Conservation (phyloP, 2,329 filamentous ascomycete genomes). For the Ceratocystis huliohia region DNA sequence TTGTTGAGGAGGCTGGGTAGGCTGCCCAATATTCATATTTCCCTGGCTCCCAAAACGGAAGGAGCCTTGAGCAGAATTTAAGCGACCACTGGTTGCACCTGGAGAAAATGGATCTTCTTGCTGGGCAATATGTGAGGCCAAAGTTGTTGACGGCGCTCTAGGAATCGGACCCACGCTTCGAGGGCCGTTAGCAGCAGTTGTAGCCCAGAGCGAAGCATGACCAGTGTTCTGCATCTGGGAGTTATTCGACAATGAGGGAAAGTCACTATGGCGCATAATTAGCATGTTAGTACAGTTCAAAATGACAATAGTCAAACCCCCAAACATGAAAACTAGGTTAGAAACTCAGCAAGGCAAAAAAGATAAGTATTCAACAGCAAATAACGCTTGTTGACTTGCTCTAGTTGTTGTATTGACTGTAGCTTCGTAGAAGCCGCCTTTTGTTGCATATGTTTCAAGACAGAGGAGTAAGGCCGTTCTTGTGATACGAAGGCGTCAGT, state of each 20-base stretch:
- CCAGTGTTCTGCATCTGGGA: conserved; percentile 39
- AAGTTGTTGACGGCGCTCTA: conserved; percentile 39
- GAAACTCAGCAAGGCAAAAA: background rate
- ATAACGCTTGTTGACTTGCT: conserved; percentile 11
- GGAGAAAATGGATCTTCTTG: conserved; percentile 41
- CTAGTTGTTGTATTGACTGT: background rate
- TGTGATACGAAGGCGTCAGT: background rate
- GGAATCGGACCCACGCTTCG: conserved; percentile 38
- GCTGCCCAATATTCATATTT: conserved; percentile 10
- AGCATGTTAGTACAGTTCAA: background rate
- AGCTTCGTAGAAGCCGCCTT: background rate
- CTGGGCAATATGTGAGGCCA: conserved; percentile 38
- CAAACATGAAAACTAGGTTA: background rate
- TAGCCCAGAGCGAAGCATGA: conserved; percentile 43
- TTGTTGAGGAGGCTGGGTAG: conserved; percentile 30
- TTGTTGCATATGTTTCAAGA: background rate
- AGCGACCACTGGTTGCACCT: conserved; percentile 31
- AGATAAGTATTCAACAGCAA: background rate
- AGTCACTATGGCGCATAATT: conserved; percentile 38
- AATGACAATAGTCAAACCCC: background rate
- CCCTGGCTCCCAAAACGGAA: conserved; percentile 44
- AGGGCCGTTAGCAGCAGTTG: conserved; percentile 33
- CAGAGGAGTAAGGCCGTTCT: background rate
- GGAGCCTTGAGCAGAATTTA: conserved; percentile 11
- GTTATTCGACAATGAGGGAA: conserved; percentile 52